Base-by-base conservation (phyloP, 441 rosid species). In the Eugenia klotzschiana region DNA sequence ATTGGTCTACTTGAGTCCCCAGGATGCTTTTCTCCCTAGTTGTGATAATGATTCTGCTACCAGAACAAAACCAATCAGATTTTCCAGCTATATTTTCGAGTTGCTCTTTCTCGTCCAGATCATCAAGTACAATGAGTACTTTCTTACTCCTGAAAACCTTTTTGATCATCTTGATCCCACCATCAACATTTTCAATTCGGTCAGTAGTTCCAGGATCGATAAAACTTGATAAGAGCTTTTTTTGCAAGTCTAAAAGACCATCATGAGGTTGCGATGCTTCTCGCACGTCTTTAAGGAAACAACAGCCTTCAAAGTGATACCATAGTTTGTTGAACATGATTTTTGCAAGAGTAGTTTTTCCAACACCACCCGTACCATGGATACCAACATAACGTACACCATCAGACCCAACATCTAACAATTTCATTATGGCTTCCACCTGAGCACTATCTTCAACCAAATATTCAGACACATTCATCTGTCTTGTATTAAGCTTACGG, bases 231-330 rank as follows among this genome's bases (percentile, higher is more conserved):
- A 57, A 57, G 14, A 57, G 64, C 64, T 57, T 57, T 26, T 57
- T 57, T 18, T 57, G 33, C 18, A 57, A 6, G 2, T 56, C 0
- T 6, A 56, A 25, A 56, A 1, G 18, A 26, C 64, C 64, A 56
- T 0, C 4, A 25, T 0, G 64, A 12, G 1, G 16, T 0, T 56
- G 60, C 8, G 15, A 12, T n/a, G 27, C 6, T n/a, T 0, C 60
- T 56, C 33, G 33, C 25, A 56, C 18, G 0, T 25, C 18, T 25
- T 8, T 33, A 1, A 56, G 33, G 33, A 25, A 56, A 13, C 1
- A 0, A 56, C 4, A 25, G 2, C 64, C 33, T 56, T 56, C 33
- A 25, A 56, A 56, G 0, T 25, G 64, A 56, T 0, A 0, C 12
- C 4, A 13, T 56, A 56, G 0, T 6, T 6, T 25, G 18, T 56